Conservation (phyloP, 2,329 filamentous ascomycete genomes). For the Botrytis galanthina region DNA sequence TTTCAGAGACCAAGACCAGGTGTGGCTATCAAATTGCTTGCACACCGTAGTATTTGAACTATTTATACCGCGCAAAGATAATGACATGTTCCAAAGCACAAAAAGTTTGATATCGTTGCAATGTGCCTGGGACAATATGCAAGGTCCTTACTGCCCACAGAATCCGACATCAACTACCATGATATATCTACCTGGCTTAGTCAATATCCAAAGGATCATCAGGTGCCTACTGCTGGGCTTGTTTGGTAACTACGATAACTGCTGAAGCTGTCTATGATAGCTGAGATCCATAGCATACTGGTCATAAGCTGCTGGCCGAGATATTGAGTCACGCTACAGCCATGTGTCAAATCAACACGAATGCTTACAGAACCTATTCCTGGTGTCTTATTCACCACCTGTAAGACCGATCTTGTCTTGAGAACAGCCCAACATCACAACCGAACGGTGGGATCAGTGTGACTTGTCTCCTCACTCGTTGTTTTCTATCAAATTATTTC, state of each 20-base stretch:
- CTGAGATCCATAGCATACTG: background rate
- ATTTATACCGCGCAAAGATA: too few species aligned
- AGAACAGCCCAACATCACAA: background rate
- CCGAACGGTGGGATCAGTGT: background rate
- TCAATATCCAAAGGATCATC: background rate
- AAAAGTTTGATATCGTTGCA: background rate
- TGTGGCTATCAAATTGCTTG: background rate
- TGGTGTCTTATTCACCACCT: background rate
- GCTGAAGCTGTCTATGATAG: background rate
- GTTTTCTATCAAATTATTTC: background rate
- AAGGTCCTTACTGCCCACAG: background rate
- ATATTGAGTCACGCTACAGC: background rate
- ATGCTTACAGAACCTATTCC: background rate
- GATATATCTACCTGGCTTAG: background rate
- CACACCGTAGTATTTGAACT: too few species aligned
- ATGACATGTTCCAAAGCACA: background rate
- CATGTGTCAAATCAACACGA: conserved; percentile 1
- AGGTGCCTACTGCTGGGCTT: background rate
- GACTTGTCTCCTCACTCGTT: background rate
- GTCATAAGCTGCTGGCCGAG: background rate
- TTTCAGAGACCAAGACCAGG: background rate
- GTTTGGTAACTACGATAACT: background rate
- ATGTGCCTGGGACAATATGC: background rate
- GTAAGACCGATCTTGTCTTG: background rate
- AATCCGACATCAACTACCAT: background rate